A percentile compares a stretch with the other conserved stretches of the same genome.
Evolutionary conservation across 106 monocot species (phyloP).

Genomic region (Agapanthus africanus): DNA sequence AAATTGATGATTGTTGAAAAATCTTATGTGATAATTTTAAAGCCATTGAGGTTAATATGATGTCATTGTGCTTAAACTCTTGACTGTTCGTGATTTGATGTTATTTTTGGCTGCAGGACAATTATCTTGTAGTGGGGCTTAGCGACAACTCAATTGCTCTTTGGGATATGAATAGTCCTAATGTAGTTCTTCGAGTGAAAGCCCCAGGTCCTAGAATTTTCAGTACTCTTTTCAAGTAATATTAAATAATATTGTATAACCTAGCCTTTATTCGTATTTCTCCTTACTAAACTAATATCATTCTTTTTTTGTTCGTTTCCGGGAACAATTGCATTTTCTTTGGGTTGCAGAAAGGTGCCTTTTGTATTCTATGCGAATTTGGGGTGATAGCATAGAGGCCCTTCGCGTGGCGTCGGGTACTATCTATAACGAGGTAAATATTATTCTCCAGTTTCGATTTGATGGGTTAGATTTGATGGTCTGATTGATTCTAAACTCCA

Average conservation of each 20-base stretch:
- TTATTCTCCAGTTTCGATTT: too few species aligned
- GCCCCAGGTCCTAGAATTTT: constrained; percentile 34
- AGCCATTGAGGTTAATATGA: neutral
- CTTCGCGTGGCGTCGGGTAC: constrained; percentile 82
- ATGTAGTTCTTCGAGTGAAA: constrained; percentile 30
- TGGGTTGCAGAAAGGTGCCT: constrained; percentile 59
- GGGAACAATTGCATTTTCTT: neutral
- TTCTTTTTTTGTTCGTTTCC: neutral
- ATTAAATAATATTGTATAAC: neutral
- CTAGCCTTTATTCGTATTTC: neutral
- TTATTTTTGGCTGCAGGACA: constrained; percentile 27
- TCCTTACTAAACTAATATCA: neutral
- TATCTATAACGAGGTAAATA: constrained; percentile 84
- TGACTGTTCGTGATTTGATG: neutral
- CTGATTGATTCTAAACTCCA: too few species aligned
- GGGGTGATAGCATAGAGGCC: constrained; percentile 42
- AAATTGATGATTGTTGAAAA: neutral
- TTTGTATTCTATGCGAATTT: constrained; percentile 80
- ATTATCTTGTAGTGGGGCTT: constrained; percentile 60
- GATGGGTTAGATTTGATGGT: too few species aligned
- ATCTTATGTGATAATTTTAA: neutral
- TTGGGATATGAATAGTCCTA: constrained; percentile 47
- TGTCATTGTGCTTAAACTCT: neutral
- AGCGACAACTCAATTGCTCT: constrained; percentile 85
- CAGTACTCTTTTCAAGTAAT: neutral